Evolutionary conservation across 2,329 filamentous ascomycete genomes (phyloP).

Genomic region (Sporothrix protearum): DNA sequence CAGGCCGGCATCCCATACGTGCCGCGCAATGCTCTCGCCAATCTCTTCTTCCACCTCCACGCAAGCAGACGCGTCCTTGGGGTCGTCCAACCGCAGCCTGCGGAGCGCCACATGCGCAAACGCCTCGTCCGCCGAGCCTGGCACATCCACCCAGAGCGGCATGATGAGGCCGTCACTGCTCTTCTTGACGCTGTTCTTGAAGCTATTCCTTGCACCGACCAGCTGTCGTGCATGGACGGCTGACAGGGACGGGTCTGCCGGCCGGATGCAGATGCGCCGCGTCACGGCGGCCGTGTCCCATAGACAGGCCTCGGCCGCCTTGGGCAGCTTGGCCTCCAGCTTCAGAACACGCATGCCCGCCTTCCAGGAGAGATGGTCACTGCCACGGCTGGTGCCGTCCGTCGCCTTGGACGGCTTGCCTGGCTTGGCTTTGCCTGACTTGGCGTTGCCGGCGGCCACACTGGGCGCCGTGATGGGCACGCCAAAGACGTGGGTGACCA

Average conservation of each 20-base stretch:
- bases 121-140: constrained; percentile 4
- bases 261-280: constrained; percentile 31
- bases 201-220: constrained; percentile 13
- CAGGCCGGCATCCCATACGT: constrained; percentile 58
- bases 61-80: neutral
- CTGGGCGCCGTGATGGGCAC: neutral
- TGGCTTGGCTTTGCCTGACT: neutral
- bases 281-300: neutral
- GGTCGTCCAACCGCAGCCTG: constrained; percentile 31
- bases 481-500: constrained; percentile 14
- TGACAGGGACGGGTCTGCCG: constrained; percentile 26
- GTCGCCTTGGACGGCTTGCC: neutral
- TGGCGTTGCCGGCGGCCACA: neutral
- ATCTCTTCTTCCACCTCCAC: constrained; percentile 54
- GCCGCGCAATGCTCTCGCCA: constrained; percentile 57
- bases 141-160: constrained; percentile 42
- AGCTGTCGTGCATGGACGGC: constrained; percentile 30
- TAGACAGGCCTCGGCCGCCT: constrained; percentile 1
- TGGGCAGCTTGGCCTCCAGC: constrained; percentile 34
- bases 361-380: constrained; percentile 30
- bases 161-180: constrained; percentile 41
- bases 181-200: no score
- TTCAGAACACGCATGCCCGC: constrained; percentile 40
- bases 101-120: constrained; percentile 34
- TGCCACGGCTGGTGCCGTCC: neutral